Conservation (phyloP, 768 basidiomycete genomes). For the Suillus discolor region DNA sequence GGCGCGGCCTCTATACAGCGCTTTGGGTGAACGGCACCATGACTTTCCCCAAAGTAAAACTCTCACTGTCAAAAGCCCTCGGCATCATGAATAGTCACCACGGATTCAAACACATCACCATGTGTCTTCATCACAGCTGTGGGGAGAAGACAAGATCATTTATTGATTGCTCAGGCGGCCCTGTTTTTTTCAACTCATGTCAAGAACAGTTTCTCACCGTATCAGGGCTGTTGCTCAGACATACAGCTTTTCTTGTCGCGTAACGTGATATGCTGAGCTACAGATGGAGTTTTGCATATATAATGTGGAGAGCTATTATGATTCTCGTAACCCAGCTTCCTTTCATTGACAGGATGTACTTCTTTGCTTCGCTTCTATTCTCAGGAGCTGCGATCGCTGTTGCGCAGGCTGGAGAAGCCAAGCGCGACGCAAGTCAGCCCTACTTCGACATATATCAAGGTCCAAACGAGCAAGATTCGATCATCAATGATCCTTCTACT, state of each 20-base stretch:
- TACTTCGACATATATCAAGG: conserved; percentile 19
- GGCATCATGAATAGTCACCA: not conserved
- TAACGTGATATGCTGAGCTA: too few species aligned
- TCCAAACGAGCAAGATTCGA: conserved; percentile 14
- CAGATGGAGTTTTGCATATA: not conserved
- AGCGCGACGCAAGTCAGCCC: conserved; percentile 15
- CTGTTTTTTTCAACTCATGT: not conserved
- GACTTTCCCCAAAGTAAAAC: not conserved
- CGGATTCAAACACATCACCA: not conserved
- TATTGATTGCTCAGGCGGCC: not conserved
- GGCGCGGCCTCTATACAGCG: not conserved
- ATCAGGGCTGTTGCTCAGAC: not conserved
- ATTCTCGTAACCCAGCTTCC: conserved; percentile 10
- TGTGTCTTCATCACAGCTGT: too few species aligned
- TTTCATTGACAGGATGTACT: conserved; percentile 14
- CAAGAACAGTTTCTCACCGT: conserved; percentile 10
- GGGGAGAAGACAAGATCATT: not conserved
- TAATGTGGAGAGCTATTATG: not conserved
- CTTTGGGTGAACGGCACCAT: not conserved
- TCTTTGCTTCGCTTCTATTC: conserved; percentile 9
- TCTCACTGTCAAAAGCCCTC: not conserved
- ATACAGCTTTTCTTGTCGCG: not conserved
- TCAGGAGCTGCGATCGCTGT: conserved; percentile 9
- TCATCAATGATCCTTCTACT: conserved; percentile 16
- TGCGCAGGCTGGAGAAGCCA: conserved; percentile 8